A percentile compares a stretch with the other conserved stretches of the same genome.
phyloP scores from a whole-genome alignment of 2,329 filamentous ascomycete genomes.

The Talaromyces piceae region DNA sequence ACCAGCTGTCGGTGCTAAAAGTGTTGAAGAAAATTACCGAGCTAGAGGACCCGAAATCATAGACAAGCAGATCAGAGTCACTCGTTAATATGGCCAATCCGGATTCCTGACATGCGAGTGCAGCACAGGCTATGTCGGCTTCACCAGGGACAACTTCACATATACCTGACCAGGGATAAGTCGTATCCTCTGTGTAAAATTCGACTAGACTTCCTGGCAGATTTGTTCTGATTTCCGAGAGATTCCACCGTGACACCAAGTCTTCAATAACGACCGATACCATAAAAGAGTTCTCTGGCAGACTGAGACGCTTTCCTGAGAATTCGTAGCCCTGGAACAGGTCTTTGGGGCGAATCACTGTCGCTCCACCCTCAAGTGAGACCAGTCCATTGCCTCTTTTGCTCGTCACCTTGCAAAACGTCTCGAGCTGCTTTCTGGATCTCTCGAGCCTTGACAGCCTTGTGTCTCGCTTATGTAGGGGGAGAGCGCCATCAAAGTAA shows the following conservation, averaged over 20 bases:
- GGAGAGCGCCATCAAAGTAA: conserved; percentile 81
- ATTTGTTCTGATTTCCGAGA: conserved; percentile 17
- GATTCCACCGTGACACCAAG: conserved; percentile 44
- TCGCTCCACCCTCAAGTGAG: not conserved
- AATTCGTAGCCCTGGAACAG: conserved; percentile 21
- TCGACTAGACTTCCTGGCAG: conserved; percentile 13
- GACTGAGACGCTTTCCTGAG: conserved; percentile 22
- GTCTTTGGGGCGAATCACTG: conserved; percentile 14
- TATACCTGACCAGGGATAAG: conserved; percentile 27
- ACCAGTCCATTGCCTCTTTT: conserved; percentile 20
- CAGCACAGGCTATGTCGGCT: conserved; percentile 74
- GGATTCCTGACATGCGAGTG: conserved; percentile 45
- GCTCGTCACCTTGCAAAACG: conserved; percentile 35
- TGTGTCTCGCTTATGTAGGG: conserved; percentile 55
- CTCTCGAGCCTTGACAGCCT: conserved; percentile 55
- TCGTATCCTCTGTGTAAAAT: conserved; percentile 16
- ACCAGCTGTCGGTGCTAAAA: conserved; percentile 36
- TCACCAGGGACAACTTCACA: conserved; percentile 68
- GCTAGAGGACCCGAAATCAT: conserved; percentile 57
- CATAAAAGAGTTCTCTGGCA: conserved; percentile 60
- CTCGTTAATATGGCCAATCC: conserved; percentile 62
- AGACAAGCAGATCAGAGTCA: conserved; percentile 80
- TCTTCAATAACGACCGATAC: conserved; percentile 70
- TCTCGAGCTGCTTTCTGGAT: conserved; percentile 50
- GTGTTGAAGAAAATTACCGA: conserved; percentile 63